Percentiles rank a stretch among this genome's conserved stretches.
Conservation (phyloP, 306 rosid species). For the Rosa chinensis region DNA sequence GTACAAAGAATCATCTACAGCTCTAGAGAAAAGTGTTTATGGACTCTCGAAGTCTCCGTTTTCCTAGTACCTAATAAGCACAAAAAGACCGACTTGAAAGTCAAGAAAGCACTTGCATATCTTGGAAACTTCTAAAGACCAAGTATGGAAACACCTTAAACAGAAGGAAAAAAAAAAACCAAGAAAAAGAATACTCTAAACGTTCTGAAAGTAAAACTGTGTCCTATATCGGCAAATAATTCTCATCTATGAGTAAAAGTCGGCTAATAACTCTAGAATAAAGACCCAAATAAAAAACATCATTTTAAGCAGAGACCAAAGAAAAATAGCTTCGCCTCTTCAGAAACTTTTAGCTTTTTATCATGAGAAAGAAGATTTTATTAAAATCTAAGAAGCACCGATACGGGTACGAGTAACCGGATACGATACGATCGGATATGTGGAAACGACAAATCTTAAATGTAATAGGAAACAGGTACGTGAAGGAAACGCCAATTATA, state of each 20-base stretch:
- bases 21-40: not conserved
- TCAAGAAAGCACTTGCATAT: not conserved
- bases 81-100: not conserved
- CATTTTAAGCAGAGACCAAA: not conserved
- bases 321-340: not conserved
- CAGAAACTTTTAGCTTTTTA: not conserved
- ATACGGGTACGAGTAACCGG: too few relatives aligned
- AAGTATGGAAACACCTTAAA: not conserved
- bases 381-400: not conserved
- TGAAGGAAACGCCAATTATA: too few relatives aligned
- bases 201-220: not conserved
- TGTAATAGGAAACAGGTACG: too few relatives aligned
- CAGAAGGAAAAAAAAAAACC: not conserved
- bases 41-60: not conserved
- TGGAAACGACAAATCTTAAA: too few relatives aligned
- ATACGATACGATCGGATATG: too few relatives aligned
- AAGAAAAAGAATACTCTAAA: not conserved
- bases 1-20: not conserved
- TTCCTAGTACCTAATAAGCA: not conserved
- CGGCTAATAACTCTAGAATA: not conserved
- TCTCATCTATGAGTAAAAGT: not conserved
- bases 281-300: not conserved
- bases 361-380: not conserved
- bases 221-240: not conserved
- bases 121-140: not conserved